Evolutionary conservation across 2,329 filamentous ascomycete species (phyloP), one percentile per base, ranked within the genome.

Genomic region (Chlorencoelia australis): DNA sequence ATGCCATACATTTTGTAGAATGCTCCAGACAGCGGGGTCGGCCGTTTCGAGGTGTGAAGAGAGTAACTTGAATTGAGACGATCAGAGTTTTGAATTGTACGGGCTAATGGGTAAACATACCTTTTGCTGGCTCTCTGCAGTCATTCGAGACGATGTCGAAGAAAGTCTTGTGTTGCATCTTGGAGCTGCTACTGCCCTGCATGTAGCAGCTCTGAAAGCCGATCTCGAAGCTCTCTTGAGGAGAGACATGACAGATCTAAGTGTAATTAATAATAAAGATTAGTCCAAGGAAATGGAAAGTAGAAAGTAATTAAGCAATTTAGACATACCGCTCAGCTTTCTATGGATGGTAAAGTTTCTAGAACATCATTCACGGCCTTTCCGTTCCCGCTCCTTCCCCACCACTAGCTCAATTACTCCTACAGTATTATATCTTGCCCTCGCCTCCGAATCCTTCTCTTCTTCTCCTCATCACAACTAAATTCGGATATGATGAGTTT

Each of bases 21-120:
- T 95, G 35, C 83, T 77, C 59, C 79, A 94, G 48, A 96, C 81
- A 33, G 78, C 69, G 29, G 89, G 85, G 60, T 96, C 91, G 47
- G 86, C 85, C 53, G 91, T 73, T 57, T 87, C 71, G 35, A 98
- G 73, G 56, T 82, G 70, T 39, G 82, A 72, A 30, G 82, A 75
- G 36, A 98, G 78, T 37, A 95, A 66, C 87, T 95, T 19, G 37
- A 16, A 33, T 13, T 18, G 27, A 39, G 14, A 37, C 21, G 13
- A 37, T 49, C 35, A 51, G 42, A 18, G 37, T 37, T 27, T 21
- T 13, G 29, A 11, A 11, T 13, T 19, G 3, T 5, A 10, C 14
- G n/a, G 10, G n/a, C 28, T 19, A 29, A 18, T 28, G 16, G 15
- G 5, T 10, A 20, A 11, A n/a, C 32, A 22, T 43, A 79, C 74